These are phyloP conservation scores for Xylaria multiplex DNA, from an alignment of 2,329 filamentous ascomycete species.

Conservation along the genomic window DNA sequence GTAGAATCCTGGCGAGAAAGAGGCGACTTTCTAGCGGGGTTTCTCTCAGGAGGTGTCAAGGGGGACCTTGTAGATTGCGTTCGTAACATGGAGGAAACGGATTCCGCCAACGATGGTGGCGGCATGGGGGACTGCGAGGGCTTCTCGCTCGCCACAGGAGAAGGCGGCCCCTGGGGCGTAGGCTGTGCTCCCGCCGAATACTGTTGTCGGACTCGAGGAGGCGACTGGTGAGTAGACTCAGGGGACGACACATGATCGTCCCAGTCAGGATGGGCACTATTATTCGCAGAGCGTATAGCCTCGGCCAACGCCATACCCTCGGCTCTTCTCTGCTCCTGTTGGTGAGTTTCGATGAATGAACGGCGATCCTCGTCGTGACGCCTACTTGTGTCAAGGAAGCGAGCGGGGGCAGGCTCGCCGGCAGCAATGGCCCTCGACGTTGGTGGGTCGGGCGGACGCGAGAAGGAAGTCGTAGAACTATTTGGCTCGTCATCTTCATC, in stretches of 20 bases:
- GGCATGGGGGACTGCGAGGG: conserved; percentile 38
- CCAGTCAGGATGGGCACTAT: conserved; percentile 48
- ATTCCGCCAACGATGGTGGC: conserved; percentile 42
- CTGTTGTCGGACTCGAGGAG: conserved; percentile 34
- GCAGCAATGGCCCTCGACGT: conserved; percentile 48
- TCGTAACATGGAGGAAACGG: conserved; percentile 43
- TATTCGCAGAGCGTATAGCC: conserved; percentile 54
- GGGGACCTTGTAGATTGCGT: conserved; percentile 45
- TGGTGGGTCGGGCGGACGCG: conserved; percentile 39
- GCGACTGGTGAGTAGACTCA: conserved; percentile 41
- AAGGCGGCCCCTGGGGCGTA: conserved; percentile 38
- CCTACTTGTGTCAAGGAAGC: conserved; percentile 51
- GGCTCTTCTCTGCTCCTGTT: conserved; percentile 68
- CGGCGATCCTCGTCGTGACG: conserved; percentile 63
- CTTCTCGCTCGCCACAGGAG: conserved; percentile 39
- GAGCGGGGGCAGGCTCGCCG: conserved; percentile 46
- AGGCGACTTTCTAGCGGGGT: conserved; percentile 34
- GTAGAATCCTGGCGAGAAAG: conserved; percentile 27
- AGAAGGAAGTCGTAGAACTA: conserved; percentile 34
- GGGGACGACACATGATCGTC: conserved; percentile 48
- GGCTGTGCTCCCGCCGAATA: conserved; percentile 29
- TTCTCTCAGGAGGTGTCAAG: conserved; percentile 38
- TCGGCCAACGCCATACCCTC: conserved; percentile 69
- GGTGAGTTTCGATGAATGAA: conserved; percentile 68
- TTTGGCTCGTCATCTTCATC: conserved; percentile 40